Percentiles rank a stretch among this genome's conserved stretches.
phyloP scores from a whole-genome alignment of 805 yeast genomes.

The Ogataea glucozyma region DNA sequence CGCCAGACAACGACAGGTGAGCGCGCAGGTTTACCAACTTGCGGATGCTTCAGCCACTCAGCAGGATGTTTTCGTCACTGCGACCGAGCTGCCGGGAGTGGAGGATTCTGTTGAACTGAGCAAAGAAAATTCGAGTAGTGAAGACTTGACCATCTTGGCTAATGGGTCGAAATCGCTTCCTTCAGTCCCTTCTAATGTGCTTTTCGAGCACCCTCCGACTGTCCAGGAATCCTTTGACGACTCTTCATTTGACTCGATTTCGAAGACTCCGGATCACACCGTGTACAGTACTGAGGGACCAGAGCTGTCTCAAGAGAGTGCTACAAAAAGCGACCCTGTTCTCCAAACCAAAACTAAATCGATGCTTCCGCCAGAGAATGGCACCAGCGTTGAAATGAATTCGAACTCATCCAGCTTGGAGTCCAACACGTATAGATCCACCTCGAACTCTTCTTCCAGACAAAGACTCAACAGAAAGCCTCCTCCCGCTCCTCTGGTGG shows the following conservation, averaged over 20 bases:
- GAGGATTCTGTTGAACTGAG: no score
- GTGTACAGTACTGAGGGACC: conserved; percentile 1
- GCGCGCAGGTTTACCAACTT: conserved; percentile 24
- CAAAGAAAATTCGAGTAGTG: no score
- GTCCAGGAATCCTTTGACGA: conserved; percentile 9
- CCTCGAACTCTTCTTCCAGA: conserved; percentile 11
- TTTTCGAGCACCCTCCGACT: conserved; percentile 13
- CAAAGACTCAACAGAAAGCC: conserved; percentile 20
- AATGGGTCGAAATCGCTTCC: no score
- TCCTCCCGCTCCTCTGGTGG: conserved; percentile 12
- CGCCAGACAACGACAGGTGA: conserved; percentile 8
- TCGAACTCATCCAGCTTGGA: neutral
- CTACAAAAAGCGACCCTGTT: neutral
- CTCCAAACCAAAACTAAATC: conserved; percentile 12
- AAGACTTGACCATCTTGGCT: no score
- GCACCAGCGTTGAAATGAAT: neutral
- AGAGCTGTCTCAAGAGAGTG: no score
- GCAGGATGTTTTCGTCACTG: conserved; percentile 40
- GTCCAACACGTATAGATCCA: conserved; percentile 9
- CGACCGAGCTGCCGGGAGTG: conserved; percentile 35
- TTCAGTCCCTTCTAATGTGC: neutral
- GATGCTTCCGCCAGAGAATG: conserved; percentile 7
- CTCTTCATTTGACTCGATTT: conserved; percentile 22
- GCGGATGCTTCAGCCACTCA: conserved; percentile 31
- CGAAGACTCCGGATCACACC: conserved; percentile 23